Percentiles rank a stretch among this genome's conserved stretches.
Evolutionary conservation across 2,329 filamentous ascomycete species (phyloP).

Genomic region (Penicillium glabrum): DNA sequence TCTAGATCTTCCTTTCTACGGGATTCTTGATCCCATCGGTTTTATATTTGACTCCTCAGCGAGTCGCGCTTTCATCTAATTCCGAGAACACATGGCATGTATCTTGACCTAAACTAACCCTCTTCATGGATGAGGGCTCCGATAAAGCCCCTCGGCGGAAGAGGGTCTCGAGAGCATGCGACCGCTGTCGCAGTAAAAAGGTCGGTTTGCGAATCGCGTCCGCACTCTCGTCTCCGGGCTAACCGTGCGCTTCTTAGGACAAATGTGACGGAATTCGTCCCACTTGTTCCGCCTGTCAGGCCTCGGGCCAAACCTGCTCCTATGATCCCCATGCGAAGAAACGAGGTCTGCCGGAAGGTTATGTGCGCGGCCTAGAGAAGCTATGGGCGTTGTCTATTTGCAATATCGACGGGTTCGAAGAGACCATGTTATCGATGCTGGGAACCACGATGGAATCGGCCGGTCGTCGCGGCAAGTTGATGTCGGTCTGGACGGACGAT

Average conservation of each 20-base stretch:
- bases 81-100: slow-evolving; percentile 25
- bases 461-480: slow-evolving; percentile 32
- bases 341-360: slow-evolving; percentile 47
- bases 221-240: not conserved
- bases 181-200: slow-evolving; percentile 47
- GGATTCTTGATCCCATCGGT: not conserved
- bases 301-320: slow-evolving; percentile 41
- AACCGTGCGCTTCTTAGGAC: slow-evolving; percentile 23
- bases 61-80: slow-evolving; percentile 1
- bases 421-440: slow-evolving; percentile 39
- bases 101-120: slow-evolving; percentile 19
- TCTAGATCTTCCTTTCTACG: not conserved
- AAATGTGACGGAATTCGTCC: slow-evolving; percentile 48
- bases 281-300: slow-evolving; percentile 43
- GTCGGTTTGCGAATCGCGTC: slow-evolving; percentile 14
- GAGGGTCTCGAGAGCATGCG: slow-evolving; percentile 48
- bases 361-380: slow-evolving; percentile 48
- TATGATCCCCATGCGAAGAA: slow-evolving; percentile 48
- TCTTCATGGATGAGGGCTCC: slow-evolving; percentile 41
- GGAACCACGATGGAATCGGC: slow-evolving; percentile 35
- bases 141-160: slow-evolving; percentile 43
- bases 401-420: slow-evolving; percentile 47
- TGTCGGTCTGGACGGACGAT: slow-evolving; percentile 43
- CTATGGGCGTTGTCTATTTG: slow-evolving; percentile 46
- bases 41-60: not conserved